These are phyloP conservation scores for Rhizopus delemar DNA, from an alignment of 371 early-diverging fungal genomes.

Conservation along the genomic window DNA sequence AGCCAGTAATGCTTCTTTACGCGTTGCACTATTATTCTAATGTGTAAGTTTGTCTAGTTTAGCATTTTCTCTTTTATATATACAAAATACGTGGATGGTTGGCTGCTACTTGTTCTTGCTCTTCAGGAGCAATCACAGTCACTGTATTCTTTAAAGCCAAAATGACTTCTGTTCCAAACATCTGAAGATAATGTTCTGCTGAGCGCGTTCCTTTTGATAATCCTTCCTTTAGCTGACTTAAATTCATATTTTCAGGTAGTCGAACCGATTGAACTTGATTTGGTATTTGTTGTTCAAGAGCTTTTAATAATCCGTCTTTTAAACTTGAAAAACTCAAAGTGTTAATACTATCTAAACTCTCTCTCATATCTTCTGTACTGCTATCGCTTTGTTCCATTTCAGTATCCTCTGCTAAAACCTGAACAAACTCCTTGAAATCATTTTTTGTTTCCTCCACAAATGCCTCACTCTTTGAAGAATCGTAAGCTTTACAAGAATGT, in stretches of 20 bases:
- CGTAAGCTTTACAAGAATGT: background rate
- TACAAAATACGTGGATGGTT: slow-evolving; percentile 34
- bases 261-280: slow-evolving; percentile 29
- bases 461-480: slow-evolving; percentile 38
- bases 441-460: slow-evolving; percentile 49
- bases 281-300: slow-evolving; percentile 30
- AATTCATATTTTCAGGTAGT: slow-evolving; percentile 48
- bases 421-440: slow-evolving; percentile 51
- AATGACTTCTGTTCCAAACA: slow-evolving; percentile 48
- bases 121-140: slow-evolving; percentile 40
- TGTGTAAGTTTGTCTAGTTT: background rate
- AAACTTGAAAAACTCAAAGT: slow-evolving; percentile 27
- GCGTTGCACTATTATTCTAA: slow-evolving; percentile 34
- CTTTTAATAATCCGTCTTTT: slow-evolving; percentile 26
- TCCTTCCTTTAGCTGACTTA: slow-evolving; percentile 41
- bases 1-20: slow-evolving; percentile 45
- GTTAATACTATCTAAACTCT: slow-evolving; percentile 34
- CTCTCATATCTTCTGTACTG: slow-evolving; percentile 23
- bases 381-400: slow-evolving; percentile 25
- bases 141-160: slow-evolving; percentile 38
- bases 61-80: slow-evolving; percentile 1
- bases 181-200: slow-evolving; percentile 53
- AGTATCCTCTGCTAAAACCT: slow-evolving; percentile 44
- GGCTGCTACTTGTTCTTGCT: slow-evolving; percentile 20
- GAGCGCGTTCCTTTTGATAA: slow-evolving; percentile 46